Evolutionary conservation across 2,329 filamentous ascomycete genomes (phyloP).

Genomic region (Trichoderma arundinaceum): DNA sequence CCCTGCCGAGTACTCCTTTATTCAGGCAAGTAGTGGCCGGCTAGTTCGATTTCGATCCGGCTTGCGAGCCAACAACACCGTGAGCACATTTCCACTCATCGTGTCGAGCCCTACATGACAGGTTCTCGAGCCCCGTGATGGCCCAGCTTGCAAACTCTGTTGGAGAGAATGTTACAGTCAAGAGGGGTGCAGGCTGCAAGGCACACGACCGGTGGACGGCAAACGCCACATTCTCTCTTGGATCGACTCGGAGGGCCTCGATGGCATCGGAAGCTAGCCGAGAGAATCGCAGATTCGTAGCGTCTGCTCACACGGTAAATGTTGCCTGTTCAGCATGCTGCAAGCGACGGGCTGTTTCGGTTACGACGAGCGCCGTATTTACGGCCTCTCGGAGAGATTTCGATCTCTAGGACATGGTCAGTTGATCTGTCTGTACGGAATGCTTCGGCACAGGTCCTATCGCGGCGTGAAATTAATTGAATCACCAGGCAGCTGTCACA

Average conservation of each 20-base stretch:
- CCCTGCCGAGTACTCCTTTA: conserved; percentile 4
- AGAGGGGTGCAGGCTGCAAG: conserved; percentile 20
- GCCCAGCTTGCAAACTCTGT: neutral
- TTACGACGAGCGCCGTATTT: neutral
- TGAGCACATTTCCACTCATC: conserved; percentile 16
- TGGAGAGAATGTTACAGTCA: conserved; percentile 12
- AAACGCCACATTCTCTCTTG: conserved; percentile 3
- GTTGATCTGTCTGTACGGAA: no score
- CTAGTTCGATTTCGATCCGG: conserved; percentile 14
- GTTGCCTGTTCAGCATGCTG: neutral
- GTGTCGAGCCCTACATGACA: neutral
- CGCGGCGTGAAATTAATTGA: no score
- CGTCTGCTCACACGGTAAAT: conserved; percentile 6
- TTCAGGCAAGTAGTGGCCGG: neutral
- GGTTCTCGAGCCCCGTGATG: conserved; percentile 9
- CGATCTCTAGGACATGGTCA: neutral
- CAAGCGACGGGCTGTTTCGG: conserved; percentile 5
- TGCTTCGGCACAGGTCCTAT: no score
- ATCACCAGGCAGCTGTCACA: no score
- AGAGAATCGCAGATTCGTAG: conserved; percentile 5
- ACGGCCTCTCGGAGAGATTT: neutral
- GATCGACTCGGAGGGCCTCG: neutral
- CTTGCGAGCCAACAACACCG: conserved; percentile 18
- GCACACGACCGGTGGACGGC: neutral
- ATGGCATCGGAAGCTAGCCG: conserved; percentile 10